A percentile compares a stretch with the other conserved stretches of the same genome.
phyloP scores from a whole-genome alignment of 139 green algal species.

The Coelastrella sp. region DNA sequence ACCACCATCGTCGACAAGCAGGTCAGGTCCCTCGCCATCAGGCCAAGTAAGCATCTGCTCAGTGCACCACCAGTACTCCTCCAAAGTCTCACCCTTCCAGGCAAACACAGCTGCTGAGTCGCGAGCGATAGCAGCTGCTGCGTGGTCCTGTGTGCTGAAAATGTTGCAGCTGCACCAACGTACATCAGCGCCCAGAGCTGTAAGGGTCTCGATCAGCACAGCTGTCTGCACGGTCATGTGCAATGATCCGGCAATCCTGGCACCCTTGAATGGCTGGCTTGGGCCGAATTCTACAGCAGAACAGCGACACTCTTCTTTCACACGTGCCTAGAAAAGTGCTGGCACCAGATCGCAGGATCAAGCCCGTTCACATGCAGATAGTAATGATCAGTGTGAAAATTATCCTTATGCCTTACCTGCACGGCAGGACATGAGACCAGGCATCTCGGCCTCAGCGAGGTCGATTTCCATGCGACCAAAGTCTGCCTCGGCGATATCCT shows the following conservation, averaged over 20 bases:
- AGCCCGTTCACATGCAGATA: not conserved
- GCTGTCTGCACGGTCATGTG: slow-evolving; percentile 99
- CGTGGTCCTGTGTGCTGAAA: slow-evolving; percentile 99
- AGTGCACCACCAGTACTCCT: slow-evolving; percentile 99
- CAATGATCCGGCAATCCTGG: slow-evolving; percentile 94
- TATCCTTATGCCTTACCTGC: not conserved
- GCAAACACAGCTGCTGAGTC: slow-evolving; percentile 97
- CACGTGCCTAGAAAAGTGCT: too few relatives aligned
- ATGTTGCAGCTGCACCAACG: slow-evolving; percentile 99
- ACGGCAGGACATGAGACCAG: slow-evolving; percentile 65
- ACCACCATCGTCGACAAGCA: slow-evolving; percentile 99
- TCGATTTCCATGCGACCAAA: slow-evolving; percentile 99
- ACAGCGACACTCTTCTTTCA: too few relatives aligned
- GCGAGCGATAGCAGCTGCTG: slow-evolving; percentile 95
- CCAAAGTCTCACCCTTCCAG: slow-evolving; percentile 99
- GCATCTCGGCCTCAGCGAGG: slow-evolving; percentile 98
- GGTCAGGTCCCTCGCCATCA: slow-evolving; percentile 85
- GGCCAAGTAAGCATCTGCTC: slow-evolving; percentile 94
- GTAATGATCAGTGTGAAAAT: not conserved
- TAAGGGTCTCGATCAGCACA: slow-evolving; percentile 99
- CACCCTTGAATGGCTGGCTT: slow-evolving; percentile 65
- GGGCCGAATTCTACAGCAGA: slow-evolving; percentile 91
- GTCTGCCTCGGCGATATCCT: slow-evolving; percentile 96
- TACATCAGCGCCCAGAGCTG: slow-evolving; percentile 95
- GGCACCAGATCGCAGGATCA: slow-evolving; percentile 89